These are phyloP conservation scores for Hypsizygus marmoreus DNA, from an alignment of 768 basidiomycete genomes.

Conservation along the genomic window DNA sequence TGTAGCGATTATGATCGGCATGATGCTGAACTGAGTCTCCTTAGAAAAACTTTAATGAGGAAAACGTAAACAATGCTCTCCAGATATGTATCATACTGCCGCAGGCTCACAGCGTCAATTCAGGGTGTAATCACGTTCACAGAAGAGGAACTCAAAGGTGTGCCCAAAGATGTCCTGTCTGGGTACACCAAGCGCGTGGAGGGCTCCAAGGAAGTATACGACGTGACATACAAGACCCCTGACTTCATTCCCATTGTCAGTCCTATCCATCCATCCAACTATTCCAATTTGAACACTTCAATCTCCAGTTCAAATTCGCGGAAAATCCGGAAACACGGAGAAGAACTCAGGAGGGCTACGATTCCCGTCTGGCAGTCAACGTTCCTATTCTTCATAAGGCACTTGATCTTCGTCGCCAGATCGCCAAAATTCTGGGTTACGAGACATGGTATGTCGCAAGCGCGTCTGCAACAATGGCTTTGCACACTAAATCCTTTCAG, in stretches of 20 bases:
- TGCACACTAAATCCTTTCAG: too few species aligned
- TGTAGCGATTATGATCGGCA: background rate
- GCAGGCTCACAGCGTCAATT: background rate
- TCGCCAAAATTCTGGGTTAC: slow-evolving; percentile 70
- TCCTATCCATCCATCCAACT: slow-evolving; percentile 4
- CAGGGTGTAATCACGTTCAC: slow-evolving; percentile 69
- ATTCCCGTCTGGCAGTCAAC: slow-evolving; percentile 69
- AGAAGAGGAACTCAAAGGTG: slow-evolving; percentile 73
- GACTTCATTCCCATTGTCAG: slow-evolving; percentile 78
- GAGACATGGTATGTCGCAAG: slow-evolving; percentile 55
- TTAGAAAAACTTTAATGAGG: slow-evolving; percentile 92
- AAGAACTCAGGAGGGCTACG: slow-evolving; percentile 65
- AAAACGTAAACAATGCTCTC: slow-evolving; percentile 51
- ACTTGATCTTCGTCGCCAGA: slow-evolving; percentile 68
- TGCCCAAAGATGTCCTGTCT: slow-evolving; percentile 76
- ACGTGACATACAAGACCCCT: slow-evolving; percentile 80
- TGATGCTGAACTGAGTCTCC: slow-evolving; percentile 6
- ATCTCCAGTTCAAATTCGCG: slow-evolving; percentile 79
- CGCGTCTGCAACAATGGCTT: background rate
- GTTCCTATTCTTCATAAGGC: slow-evolving; percentile 69
- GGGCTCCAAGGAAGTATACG: slow-evolving; percentile 59
- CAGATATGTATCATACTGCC: background rate
- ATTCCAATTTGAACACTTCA: slow-evolving; percentile 2
- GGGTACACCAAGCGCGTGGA: slow-evolving; percentile 73
- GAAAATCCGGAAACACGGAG: slow-evolving; percentile 68